These are phyloP conservation scores for Eucalyptus leucophloia DNA, from an alignment of 345 rosid genomes.

Conservation along the genomic window DNA sequence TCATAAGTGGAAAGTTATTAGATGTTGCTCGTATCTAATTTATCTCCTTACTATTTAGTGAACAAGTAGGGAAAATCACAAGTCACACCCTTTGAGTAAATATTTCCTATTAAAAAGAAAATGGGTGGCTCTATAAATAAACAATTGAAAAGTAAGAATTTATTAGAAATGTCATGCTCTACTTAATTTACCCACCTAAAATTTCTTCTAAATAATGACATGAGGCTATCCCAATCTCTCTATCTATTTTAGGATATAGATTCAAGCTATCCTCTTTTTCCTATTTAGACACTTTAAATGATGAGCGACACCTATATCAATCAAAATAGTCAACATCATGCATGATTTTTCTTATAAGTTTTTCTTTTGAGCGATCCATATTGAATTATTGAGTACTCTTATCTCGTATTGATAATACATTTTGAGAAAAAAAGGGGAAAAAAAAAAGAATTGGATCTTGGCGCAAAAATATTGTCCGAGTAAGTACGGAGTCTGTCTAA, in stretches of 20 bases:
- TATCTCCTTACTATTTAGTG: neutral
- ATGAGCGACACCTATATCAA: neutral
- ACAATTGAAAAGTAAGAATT: neutral
- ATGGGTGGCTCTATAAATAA: neutral
- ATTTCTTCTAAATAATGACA: neutral
- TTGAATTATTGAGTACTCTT: neutral
- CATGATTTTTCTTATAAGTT: fast-evolving
- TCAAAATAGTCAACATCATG: neutral
- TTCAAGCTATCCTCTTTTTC: neutral
- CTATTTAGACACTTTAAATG: neutral
- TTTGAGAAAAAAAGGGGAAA: neutral
- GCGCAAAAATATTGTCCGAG: neutral
- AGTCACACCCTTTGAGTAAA: fast-evolving
- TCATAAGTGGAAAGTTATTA: neutral
- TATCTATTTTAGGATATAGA: neutral
- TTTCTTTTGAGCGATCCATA: fast-evolving
- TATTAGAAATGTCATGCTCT: neutral
- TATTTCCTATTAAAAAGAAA: neutral
- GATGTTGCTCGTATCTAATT: neutral
- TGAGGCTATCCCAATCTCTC: neutral
- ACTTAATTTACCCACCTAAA: neutral
- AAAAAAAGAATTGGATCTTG: neutral
- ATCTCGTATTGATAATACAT: neutral
- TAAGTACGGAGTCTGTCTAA: neutral
- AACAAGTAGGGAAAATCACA: neutral